These are phyloP conservation scores for Calvatia gigantea DNA, from an alignment of 768 basidiomycete species.

Conservation along the genomic window DNA sequence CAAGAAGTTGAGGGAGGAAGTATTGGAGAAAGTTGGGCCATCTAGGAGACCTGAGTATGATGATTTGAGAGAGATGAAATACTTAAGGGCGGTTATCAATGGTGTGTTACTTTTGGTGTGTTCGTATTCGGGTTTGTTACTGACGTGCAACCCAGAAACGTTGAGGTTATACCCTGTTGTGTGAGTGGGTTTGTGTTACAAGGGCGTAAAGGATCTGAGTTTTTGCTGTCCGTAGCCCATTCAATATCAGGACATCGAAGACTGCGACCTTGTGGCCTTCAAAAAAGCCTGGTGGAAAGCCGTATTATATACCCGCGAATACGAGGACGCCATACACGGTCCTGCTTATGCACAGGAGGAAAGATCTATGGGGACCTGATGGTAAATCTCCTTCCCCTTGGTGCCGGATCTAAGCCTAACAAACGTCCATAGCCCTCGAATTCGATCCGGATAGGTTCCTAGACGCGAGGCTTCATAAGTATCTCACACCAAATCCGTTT, in stretches of 20 bases:
- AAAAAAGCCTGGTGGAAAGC: conserved; percentile 14
- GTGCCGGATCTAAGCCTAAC: background rate
- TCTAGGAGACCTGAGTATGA: conserved; percentile 34
- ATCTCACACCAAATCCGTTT: conserved; percentile 53
- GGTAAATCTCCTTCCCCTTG: conserved; percentile 27
- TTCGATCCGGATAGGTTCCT: conserved; percentile 71
- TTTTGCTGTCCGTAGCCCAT: background rate
- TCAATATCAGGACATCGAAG: conserved; percentile 14
- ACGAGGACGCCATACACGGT: conserved; percentile 38
- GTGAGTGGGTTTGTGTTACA: conserved; percentile 2
- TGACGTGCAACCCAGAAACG: conserved; percentile 14
- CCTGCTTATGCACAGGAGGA: conserved; percentile 57
- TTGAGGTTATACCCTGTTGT: conserved; percentile 19
- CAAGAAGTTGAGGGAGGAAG: conserved; percentile 36
- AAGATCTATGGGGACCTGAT: conserved; percentile 67
- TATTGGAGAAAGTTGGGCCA: conserved; percentile 33
- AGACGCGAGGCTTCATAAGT: conserved; percentile 53
- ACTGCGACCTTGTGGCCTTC: conserved; percentile 17
- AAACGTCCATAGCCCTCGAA: conserved; percentile 43
- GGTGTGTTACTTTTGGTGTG: conserved; percentile 22
- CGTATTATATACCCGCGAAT: conserved; percentile 22
- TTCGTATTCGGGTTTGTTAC: conserved; percentile 5
- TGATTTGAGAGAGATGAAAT: conserved; percentile 40
- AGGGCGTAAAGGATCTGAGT: background rate
- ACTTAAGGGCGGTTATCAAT: conserved; percentile 40